A percentile compares a stretch with the other conserved stretches of the same genome.
Evolutionary conservation across 495 filamentous ascomycete species (phyloP).

Genomic region (Xylaria scruposa): DNA sequence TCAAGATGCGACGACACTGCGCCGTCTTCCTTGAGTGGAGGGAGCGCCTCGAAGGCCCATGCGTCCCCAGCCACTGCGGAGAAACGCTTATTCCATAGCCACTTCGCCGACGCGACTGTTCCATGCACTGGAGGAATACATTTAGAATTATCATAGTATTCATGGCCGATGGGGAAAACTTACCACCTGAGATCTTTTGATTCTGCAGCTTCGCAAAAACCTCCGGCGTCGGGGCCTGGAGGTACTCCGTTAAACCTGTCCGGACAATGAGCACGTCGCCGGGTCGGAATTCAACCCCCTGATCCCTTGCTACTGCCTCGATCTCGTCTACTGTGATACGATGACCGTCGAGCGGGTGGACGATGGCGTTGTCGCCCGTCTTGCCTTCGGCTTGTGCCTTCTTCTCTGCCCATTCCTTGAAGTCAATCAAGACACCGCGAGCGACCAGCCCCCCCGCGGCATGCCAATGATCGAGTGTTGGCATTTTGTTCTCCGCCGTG

Average conservation of each 20-base stretch:
- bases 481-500: constrained; percentile 40
- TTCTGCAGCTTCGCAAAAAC: constrained; percentile 52
- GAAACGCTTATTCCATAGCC: constrained; percentile 63
- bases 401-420: constrained; percentile 50
- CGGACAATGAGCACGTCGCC: constrained; percentile 73
- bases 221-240: constrained; percentile 53
- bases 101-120: constrained; percentile 61
- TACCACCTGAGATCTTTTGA: constrained; percentile 37
- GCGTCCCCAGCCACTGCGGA: constrained; percentile 60
- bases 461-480: constrained; percentile 53
- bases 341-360: constrained; percentile 65
- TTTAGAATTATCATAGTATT: constrained; percentile 4
- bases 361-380: constrained; percentile 35
- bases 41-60: constrained; percentile 55
- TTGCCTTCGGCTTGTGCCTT: constrained; percentile 48
- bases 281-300: constrained; percentile 62
- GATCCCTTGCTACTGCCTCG: constrained; percentile 61
- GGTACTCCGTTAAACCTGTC: constrained; percentile 67
- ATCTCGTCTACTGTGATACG: constrained; percentile 66
- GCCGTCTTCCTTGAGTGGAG: constrained; percentile 46
- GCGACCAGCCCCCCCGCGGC: constrained; percentile 58
- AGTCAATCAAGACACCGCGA: constrained; percentile 66
- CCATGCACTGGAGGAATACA: constrained; percentile 47
- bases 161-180: background rate
- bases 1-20: constrained; percentile 30